Percentiles rank a stretch among this genome's conserved stretches.
phyloP scores from a whole-genome alignment of 441 rosid genomes.

The Capsella rubella region DNA sequence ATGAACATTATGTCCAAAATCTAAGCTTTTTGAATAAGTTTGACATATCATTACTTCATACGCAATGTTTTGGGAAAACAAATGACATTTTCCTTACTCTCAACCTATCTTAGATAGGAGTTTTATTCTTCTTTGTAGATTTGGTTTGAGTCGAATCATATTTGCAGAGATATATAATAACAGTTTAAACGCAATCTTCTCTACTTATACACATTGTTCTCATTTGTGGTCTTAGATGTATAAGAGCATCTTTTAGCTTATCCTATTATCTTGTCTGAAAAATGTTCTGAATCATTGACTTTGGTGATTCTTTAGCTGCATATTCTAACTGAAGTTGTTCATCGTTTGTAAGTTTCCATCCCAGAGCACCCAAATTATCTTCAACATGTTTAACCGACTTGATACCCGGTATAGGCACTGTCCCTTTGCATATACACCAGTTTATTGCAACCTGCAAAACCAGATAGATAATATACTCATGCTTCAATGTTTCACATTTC shows the following conservation, averaged over 20 bases:
- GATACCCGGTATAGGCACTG: slow-evolving; percentile 92
- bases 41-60: no score
- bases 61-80: no score
- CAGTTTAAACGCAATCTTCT: not conserved
- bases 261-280: slow-evolving; percentile 76
- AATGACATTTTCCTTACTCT: no score
- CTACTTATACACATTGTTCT: not conserved
- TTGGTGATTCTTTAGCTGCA: slow-evolving; percentile 72
- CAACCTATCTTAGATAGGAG: no score
- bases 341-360: slow-evolving; percentile 72
- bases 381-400: slow-evolving; percentile 73
- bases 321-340: slow-evolving; percentile 79
- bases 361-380: slow-evolving; percentile 88
- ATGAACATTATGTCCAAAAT: not conserved
- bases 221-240: slow-evolving; percentile 15
- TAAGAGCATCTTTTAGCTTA: not conserved
- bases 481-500: slow-evolving; percentile 12
- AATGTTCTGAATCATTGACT: slow-evolving; percentile 83
- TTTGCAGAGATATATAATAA: not conserved
- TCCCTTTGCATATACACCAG: slow-evolving; percentile 92
- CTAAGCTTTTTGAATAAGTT: not conserved
- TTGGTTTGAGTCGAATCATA: no score
- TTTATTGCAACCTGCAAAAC: slow-evolving; percentile 75
- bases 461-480: not conserved
- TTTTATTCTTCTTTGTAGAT: no score